Conservation (phyloP, 805 yeast species). For the Candida alai region DNA sequence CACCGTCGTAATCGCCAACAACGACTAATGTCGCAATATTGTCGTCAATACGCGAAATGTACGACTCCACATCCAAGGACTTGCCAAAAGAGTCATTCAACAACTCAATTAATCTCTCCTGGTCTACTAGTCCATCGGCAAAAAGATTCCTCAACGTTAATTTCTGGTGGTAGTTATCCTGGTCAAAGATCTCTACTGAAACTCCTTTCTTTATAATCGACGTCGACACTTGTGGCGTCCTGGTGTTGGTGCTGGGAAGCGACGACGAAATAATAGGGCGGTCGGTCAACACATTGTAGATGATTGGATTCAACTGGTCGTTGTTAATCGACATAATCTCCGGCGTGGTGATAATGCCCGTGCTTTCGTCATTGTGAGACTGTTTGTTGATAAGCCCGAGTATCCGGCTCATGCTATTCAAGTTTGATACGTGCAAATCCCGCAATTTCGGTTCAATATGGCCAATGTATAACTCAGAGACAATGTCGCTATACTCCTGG, state of each 20-base stretch:
- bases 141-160: conserved; percentile 39
- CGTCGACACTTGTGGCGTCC: conserved; percentile 63
- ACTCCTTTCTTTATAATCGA: conserved; percentile 79
- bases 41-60: conserved; percentile 60
- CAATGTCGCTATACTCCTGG: conserved; percentile 72
- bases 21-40: conserved; percentile 73
- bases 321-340: conserved; percentile 55
- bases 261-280: conserved; percentile 89
- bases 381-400: conserved; percentile 47
- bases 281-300: conserved; percentile 88
- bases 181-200: conserved; percentile 44
- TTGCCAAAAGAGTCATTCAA: conserved; percentile 79
- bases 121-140: conserved; percentile 42
- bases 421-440: conserved; percentile 60
- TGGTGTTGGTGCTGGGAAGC: conserved; percentile 58
- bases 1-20: conserved; percentile 94
- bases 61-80: conserved; percentile 60
- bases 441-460: conserved; percentile 42
- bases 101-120: conserved; percentile 52
- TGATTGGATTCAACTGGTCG: conserved; percentile 72
- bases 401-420: conserved; percentile 59
- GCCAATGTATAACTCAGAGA: conserved; percentile 60
- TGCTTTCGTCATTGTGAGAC: conserved; percentile 40
- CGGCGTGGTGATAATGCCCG: conserved; percentile 88
- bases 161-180: conserved; percentile 24